A percentile compares a stretch with the other conserved stretches of the same genome.
Conservation (phyloP, 2,329 filamentous ascomycete genomes). For the Mycosphaerelloides madeirae region DNA sequence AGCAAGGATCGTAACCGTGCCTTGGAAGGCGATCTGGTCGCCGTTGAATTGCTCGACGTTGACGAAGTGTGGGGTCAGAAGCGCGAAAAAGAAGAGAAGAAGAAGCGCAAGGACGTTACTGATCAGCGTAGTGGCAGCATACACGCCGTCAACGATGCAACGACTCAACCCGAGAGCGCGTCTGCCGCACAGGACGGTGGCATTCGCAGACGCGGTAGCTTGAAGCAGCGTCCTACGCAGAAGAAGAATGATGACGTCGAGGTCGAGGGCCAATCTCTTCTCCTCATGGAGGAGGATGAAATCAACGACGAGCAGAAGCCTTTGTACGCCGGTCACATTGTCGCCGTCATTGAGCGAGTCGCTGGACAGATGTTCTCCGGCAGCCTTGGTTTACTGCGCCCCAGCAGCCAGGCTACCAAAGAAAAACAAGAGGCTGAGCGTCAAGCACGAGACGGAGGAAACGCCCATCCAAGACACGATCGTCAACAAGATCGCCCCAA, state of each 20-base stretch:
- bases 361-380: slow-evolving; percentile 98
- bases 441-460: slow-evolving; percentile 76
- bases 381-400: slow-evolving; percentile 85
- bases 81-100: slow-evolving; percentile 99
- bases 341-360: slow-evolving; percentile 94
- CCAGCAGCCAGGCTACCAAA: slow-evolving; percentile 97
- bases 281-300: slow-evolving; percentile 96
- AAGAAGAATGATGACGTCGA: slow-evolving; percentile 99
- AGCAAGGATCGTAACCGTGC: slow-evolving; percentile 98
- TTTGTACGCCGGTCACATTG: slow-evolving; percentile 92
- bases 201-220: slow-evolving; percentile 85
- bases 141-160: slow-evolving; percentile 58
- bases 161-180: slow-evolving; percentile 55
- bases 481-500: slow-evolving; percentile 95
- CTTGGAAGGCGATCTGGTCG: slow-evolving; percentile 90
- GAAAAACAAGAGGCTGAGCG: slow-evolving; percentile 98
- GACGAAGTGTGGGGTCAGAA: slow-evolving; percentile 99
- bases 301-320: slow-evolving; percentile 98
- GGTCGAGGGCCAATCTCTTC: slow-evolving; percentile 92
- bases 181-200: slow-evolving; percentile 68
- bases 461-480: slow-evolving; percentile 67
- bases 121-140: slow-evolving; percentile 78
- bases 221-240: slow-evolving; percentile 93
- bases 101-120: slow-evolving; percentile 98
- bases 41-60: slow-evolving; percentile 91